phyloP scores from a whole-genome alignment of 139 green algal genomes.

The Chlamydomonas asymmetrica region DNA sequence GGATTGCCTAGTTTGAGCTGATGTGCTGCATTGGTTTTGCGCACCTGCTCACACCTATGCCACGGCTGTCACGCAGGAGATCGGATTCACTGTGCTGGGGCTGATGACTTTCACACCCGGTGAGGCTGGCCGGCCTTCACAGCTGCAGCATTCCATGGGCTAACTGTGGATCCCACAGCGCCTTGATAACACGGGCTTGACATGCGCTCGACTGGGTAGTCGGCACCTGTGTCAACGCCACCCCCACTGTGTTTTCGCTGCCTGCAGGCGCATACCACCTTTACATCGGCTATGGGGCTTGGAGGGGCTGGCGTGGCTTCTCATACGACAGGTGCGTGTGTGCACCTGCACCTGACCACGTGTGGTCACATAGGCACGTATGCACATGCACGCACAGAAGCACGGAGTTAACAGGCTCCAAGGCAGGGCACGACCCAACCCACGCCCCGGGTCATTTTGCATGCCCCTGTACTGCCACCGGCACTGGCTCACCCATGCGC shows the following conservation, averaged over 20 bases:
- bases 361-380: too few species aligned
- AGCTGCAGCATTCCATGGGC: background rate
- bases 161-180: background rate
- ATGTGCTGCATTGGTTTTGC: background rate
- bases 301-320: slow-evolving; percentile 26
- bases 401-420: too few species aligned
- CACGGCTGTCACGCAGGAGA: slow-evolving; percentile 32
- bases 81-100: slow-evolving; percentile 51
- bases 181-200: background rate
- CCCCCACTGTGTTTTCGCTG: background rate
- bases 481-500: too few species aligned
- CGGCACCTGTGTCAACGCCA: background rate
- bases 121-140: background rate
- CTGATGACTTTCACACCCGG: slow-evolving; percentile 47
- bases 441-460: too few species aligned
- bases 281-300: slow-evolving; percentile 42
- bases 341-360: too few species aligned
- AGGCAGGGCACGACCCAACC: too few species aligned
- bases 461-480: too few species aligned
- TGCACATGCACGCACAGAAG: too few species aligned
- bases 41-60: background rate
- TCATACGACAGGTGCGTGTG: slow-evolving; percentile 13
- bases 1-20: background rate
- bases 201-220: background rate
- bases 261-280: slow-evolving; percentile 45